Percentiles rank a stretch among this genome's conserved stretches.
Evolutionary conservation across 1,139 yeast genomes (phyloP).

Genomic region (Diutina ranongensis): DNA sequence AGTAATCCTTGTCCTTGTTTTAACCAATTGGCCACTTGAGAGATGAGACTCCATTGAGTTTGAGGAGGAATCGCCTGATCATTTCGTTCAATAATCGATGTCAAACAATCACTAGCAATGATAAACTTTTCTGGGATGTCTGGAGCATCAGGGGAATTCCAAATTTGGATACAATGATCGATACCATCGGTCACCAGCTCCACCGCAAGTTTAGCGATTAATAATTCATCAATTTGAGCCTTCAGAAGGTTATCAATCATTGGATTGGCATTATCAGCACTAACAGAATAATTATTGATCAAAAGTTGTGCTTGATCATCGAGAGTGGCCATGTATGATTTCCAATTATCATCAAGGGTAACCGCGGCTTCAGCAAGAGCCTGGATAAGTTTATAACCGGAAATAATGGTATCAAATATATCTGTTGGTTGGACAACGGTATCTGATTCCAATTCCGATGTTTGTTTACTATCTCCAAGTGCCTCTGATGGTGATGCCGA

Average conservation of each 20-base stretch:
- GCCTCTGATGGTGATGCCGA: neutral
- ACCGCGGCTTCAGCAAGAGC: slow-evolving; percentile 12
- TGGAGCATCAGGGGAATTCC: slow-evolving; percentile 19
- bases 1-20: slow-evolving; percentile 29
- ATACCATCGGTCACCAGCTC: slow-evolving; percentile 15
- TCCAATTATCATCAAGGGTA: slow-evolving; percentile 6
- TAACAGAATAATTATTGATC: slow-evolving; percentile 15
- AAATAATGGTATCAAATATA: slow-evolving; percentile 24
- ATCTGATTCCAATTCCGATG: neutral
- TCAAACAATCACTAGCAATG: slow-evolving; percentile 33
- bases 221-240: slow-evolving; percentile 17
- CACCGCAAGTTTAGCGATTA: slow-evolving; percentile 17
- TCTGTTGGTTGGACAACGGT: slow-evolving; percentile 12
- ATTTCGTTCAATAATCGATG: slow-evolving; percentile 24
- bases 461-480: neutral
- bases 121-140: slow-evolving; percentile 24
- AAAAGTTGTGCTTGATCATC: slow-evolving; percentile 14
- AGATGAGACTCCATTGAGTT: slow-evolving; percentile 27
- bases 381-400: slow-evolving; percentile 21
- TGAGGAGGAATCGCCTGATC: slow-evolving; percentile 11
- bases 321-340: slow-evolving; percentile 12
- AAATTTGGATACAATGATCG: slow-evolving; percentile 12
- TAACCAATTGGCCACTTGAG: slow-evolving; percentile 24
- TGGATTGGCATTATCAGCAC: slow-evolving; percentile 15
- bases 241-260: slow-evolving; percentile 17